Base-by-base conservation (phyloP, 306 rosid species). In the Cicer yamashitae region DNA sequence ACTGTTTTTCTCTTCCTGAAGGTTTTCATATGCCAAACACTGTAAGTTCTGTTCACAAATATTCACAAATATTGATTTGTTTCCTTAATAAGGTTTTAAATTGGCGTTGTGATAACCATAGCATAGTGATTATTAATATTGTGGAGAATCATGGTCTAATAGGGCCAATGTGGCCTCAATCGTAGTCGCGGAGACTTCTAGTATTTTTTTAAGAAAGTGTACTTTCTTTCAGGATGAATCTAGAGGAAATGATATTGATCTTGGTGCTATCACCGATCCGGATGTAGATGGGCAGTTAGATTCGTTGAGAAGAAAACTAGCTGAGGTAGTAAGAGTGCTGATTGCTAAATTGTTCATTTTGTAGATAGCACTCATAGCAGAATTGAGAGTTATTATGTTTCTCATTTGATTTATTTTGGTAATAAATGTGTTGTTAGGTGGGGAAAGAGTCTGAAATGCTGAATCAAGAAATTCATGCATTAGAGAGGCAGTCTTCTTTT, bases 1-100 rank as follows among this genome's bases (percentile, higher is more conserved):
- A 90, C 77, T 90, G 93, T 73, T 94, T 94, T 71, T 53, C 86
- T 64, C 89, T 90, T 67, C 96, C 97, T 2, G 82, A 73, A 57
- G 94, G 92, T 25, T 87, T 94, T 74, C 77, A 65, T 30, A 56
- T 85, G 80, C 83, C 91, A 70, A 89, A 83, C 66, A 70, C 11
- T 30, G 96, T 94, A 88, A 1, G 93, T 78, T 76, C 58, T 67
- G 68, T 8, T 65, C 47, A n/a, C 25, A 22, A 61, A 1, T 60
- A 13, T 25, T 45, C 17, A 7, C 25, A 4, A 25, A 7, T 46
- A 25, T 48, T 68, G 25, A 12, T 30, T 30, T 30, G 59, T 5
- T 45, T 67, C 0, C 10, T 14, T 11, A 3, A 5, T 4, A 1
- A 48, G 53, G 53, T 48, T 48, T 50, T 50, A 50, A 50, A 50